Base-by-base conservation (phyloP, 345 rosid genomes). In the Eucalyptus tenuipes region DNA sequence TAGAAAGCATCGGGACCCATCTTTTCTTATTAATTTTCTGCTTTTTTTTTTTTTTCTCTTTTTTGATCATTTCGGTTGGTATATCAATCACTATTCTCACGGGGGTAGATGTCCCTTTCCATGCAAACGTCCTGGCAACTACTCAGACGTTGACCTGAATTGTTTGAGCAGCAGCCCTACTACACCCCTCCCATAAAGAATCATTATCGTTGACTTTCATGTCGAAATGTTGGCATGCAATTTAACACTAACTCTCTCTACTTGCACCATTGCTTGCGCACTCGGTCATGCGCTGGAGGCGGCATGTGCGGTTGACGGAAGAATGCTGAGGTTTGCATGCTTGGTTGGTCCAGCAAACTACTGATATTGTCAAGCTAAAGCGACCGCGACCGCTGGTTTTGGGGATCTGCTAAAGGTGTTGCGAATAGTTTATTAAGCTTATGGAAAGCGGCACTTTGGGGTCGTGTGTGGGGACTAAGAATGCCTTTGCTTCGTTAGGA, bases 11-110 rank as follows among this genome's bases (percentile, higher is more conserved):
- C 16, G 13, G 4, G 24, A 20, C 13, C 61, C 61, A 55, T 42
- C 22, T 40, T 75, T 75, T 64, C 40, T n/a, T 31, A 14, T 64
- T n/a, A n/a, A 64, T 64, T 64, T n/a, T 0, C 71, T n/a, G 18
- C 9, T 10, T 75, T 6, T 40, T 75, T 3, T 10, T 5, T 1
- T 10, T 33, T 8, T 2, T 40, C 5, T 17, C 5, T 6, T 7
- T 52, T 52, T 52, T 18, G 57, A 52, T 52, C 10, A 52, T 52
- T 52, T 52, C 10, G 82, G 47, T 40, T 37, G 82, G 84, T 20
- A 42, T 10, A 44, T 20, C 84, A 20, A 20, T 75, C 84, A 20
- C 25, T 24, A 20, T 40, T 40, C 84, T 40, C 47, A 11, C 47
- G 47, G 45, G 18, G 45, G 45, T 37, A 37, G 45, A 6, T 7